Base-by-base conservation (phyloP, 352 stramenopile species). In the Phytophthora tubulina region DNA sequence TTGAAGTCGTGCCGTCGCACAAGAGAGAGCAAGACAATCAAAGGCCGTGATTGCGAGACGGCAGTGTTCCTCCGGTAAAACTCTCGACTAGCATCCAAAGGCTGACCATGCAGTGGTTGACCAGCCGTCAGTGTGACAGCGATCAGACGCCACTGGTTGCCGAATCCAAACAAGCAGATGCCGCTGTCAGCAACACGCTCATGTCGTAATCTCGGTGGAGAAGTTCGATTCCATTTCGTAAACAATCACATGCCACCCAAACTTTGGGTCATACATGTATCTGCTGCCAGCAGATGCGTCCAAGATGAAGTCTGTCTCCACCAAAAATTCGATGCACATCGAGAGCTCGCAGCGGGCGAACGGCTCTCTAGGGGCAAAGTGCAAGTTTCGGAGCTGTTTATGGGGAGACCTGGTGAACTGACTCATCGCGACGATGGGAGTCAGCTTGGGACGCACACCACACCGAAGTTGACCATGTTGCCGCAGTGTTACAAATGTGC, bases 291-390 rank as follows among this genome's bases (percentile, higher is more conserved):
- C 39, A 30, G 33, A 62, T 41, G 57, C 52, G 41, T 54, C 39
- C 35, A 31, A 27, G 41, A 10, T n/a, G 21, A 51, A 32, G 15
- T 45, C 36, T 27, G 42, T 57, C 52, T 56, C 59, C 49, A 41
- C 50, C 51, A 73, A 73, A 73, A 65, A 70, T 70, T 73, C 51
- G 36, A 51, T 73, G 59, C 66, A 63, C 66, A 73, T 73, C 50
- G 46, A 70, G 50, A 54, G 39, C 50, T 55, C 33, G 17, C 46
- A 2, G 21, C 11, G 31, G 14, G 35, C 52, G 14, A 67, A 56
- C 57, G 65, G 51, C 58, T 73, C 66, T 73, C 21, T 58, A 48
- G 13, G 31, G 51, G 30, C 14, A 21, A 54, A 27, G 31, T 38
- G 49, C 49, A 30, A 55, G 33, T 14, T 38, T 45, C 17, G 39